Conservation (phyloP, 768 basidiomycete species). For the Suillus bovinus region DNA sequence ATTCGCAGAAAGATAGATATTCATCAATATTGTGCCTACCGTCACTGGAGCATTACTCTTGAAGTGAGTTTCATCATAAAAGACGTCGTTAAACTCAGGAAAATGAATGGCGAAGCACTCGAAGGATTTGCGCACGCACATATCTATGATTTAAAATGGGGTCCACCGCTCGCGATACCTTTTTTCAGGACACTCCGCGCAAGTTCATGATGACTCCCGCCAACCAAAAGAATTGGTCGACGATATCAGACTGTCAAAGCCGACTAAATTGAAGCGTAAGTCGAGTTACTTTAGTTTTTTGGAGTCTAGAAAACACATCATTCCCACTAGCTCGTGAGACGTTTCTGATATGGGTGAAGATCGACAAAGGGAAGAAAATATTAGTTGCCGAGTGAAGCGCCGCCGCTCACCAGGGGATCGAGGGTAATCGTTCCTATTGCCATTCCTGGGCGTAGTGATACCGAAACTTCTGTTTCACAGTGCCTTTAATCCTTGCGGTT, state of each 20-base stretch:
- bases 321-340: conserved; percentile 66
- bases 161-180: conserved; percentile 26
- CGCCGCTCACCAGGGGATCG: conserved; percentile 17
- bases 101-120: conserved; percentile 81
- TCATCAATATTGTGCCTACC: conserved; percentile 76
- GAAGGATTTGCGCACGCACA: conserved; percentile 90
- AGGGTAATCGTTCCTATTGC: conserved; percentile 81
- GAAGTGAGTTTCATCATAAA: conserved; percentile 76
- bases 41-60: conserved; percentile 55
- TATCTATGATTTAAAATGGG: conserved; percentile 46
- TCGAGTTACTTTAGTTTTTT: too few species aligned
- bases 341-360: conserved; percentile 70
- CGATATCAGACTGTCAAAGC: conserved; percentile 49
- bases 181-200: conserved; percentile 75
- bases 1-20: conserved; percentile 89
- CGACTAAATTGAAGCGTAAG: conserved; percentile 63
- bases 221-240: conserved; percentile 32
- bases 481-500: neutral
- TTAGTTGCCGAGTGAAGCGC: conserved; percentile 29
- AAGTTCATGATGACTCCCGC: conserved; percentile 81
- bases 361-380: conserved; percentile 43
- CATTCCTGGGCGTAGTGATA: conserved; percentile 85
- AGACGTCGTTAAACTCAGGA: conserved; percentile 61
- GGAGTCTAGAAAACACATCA: conserved; percentile 77
- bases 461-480: neutral